Evolutionary conservation across 352 stramenopile genomes (phyloP).

Genomic region (Globisporangium nunn): DNA sequence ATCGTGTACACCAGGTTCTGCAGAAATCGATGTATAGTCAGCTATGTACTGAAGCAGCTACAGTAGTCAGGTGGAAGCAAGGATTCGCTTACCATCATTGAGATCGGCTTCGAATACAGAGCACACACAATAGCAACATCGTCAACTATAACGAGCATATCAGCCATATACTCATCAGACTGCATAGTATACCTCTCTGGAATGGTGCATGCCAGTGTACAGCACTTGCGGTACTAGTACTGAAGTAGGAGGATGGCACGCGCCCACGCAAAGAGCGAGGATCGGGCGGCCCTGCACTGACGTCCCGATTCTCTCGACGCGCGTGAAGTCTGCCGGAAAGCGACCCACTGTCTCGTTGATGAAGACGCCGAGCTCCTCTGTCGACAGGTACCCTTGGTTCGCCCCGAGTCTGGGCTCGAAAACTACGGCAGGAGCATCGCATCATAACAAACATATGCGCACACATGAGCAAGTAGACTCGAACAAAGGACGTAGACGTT

Average conservation of each 20-base stretch:
- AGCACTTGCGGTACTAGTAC: conserved; percentile 41
- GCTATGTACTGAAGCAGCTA: too few relatives aligned
- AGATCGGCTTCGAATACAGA: conserved; percentile 48
- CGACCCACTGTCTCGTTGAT: conserved; percentile 29
- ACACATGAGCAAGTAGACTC: conserved; percentile 1
- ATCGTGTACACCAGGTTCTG: conserved; percentile 82
- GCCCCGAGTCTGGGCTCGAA: conserved; percentile 49
- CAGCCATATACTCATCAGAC: too few relatives aligned
- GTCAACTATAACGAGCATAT: too few relatives aligned
- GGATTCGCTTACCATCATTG: conserved; percentile 63
- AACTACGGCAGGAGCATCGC: conserved; percentile 12
- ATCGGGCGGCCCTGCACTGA: conserved; percentile 57
- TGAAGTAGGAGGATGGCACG: conserved; percentile 17
- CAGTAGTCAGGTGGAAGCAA: too few relatives aligned
- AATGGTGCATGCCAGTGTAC: conserved; percentile 82
- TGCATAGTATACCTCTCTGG: conserved; percentile 43
- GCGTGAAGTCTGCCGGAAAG: conserved; percentile 35
- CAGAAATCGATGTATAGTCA: neutral
- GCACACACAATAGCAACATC: neutral
- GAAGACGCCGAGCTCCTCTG: conserved; percentile 50
- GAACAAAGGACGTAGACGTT: neutral
- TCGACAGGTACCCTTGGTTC: conserved; percentile 56
- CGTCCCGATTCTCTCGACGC: conserved; percentile 44
- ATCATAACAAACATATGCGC: neutral
- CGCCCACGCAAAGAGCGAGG: conserved; percentile 60